Evolutionary conservation across 2,329 filamentous ascomycete genomes (phyloP), one percentile per base, ranked within the genome.

Genomic region (Pseudocercospora macadamiae): DNA sequence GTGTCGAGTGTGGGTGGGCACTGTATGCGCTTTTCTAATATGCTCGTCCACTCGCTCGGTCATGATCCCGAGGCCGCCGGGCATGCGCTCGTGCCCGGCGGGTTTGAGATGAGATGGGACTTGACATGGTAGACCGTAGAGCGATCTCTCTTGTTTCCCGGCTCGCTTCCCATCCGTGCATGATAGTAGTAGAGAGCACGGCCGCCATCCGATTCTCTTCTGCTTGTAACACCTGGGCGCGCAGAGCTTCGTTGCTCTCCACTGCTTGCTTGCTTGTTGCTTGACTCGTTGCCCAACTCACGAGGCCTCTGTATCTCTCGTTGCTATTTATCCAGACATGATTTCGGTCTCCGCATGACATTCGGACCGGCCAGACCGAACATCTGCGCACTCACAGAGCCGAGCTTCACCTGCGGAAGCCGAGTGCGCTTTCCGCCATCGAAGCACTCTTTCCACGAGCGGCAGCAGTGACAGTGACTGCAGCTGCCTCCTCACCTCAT

Each of bases 81-180:
- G 28, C 28, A 32, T 7, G 12, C 42, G 42, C 21, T 47, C 42
- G 42, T 23, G 42, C 10, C 23, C 42, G 14, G n/a, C 42, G 42
- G 42, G 28, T 32, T 32, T 32, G 47, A n/a, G 47, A 18, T 5
- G 26, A 12, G 9, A 34, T 30, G 26, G 47, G 47, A 18, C 26
- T n/a, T 19, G 14, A 21, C 26, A 34, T 19, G 26, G 26, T 49
- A 12, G 25, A 9, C n/a, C 47, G 26, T 30, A 30, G 10, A 30
- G 45, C 26, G 23, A 28, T 25, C 44, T 28, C n/a, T 12, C 12
- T 32, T 12, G 47, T 16, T 26, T 26, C 21, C 47, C 45, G 45
- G 25, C 26, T 32, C 45, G 45, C 45, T 28, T 14, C 45, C 45
- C 45, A 49, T 49, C 45, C 45, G 45, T 49, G 45, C 45, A 19